Percentiles rank a stretch among this genome's conserved stretches.
phyloP scores from a whole-genome alignment of 164 flowering plant species.

The Umbellularia californica region DNA sequence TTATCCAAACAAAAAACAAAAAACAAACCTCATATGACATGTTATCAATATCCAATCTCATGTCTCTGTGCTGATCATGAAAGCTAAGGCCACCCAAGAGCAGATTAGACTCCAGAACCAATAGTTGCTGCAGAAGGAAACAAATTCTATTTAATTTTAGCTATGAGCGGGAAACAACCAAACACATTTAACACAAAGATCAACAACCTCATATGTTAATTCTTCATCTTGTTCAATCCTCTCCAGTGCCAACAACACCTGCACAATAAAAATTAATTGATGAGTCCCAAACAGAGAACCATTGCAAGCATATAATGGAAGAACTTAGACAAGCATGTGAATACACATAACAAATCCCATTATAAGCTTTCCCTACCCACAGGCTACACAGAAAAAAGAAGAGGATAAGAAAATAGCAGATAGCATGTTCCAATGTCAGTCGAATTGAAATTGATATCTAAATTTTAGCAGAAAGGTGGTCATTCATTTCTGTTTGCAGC shows the following conservation, averaged over 20 bases:
- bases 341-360: too few relatives aligned
- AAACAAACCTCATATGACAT: constrained; percentile 94
- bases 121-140: constrained; percentile 56
- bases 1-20: too few relatives aligned
- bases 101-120: constrained; percentile 68
- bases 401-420: too few relatives aligned
- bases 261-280: constrained; percentile 11
- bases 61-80: constrained; percentile 87
- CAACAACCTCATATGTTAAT: constrained; percentile 71
- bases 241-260: constrained; percentile 84
- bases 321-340: too few relatives aligned
- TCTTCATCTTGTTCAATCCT: constrained; percentile 87
- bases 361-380: too few relatives aligned
- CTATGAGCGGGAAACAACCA: neutral
- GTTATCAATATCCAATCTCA: constrained; percentile 96
- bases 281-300: neutral
- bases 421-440: too few relatives aligned
- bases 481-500: too few relatives aligned
- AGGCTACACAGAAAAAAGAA: too few relatives aligned
- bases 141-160: neutral
- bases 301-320: too few relatives aligned
- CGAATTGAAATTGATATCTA: too few relatives aligned
- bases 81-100: constrained; percentile 59
- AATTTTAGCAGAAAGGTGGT: too few relatives aligned
- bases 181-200: constrained; percentile 3